Evolutionary conservation across 2,329 filamentous ascomycete species (phyloP), one percentile per base, ranked within the genome.

Genomic region (Hirsutella minnesotensis): DNA sequence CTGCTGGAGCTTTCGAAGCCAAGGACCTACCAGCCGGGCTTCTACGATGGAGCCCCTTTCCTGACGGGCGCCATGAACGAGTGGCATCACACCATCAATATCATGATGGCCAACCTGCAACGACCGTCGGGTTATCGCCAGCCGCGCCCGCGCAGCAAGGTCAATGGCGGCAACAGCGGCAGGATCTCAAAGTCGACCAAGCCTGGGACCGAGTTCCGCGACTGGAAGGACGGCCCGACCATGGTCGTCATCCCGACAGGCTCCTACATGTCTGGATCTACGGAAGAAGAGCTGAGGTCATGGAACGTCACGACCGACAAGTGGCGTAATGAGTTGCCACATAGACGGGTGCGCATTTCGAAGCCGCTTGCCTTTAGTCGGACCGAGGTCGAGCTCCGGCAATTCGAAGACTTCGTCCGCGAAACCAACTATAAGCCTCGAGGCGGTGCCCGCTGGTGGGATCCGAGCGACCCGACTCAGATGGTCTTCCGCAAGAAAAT

Each of bases 211-310:
- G 39, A 39, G 27, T 47, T 47, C 36, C 38, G 29, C 4, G 46
- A 47, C 29, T 20, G 7, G 8, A 29, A 38, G 2, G 9, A 27
- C 3, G 30, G 15, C 19, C 47, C 47, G 5, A 16, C 27, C 35
- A 49, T 49, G 47, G 39, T 49, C 9, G 41, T 49, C 33, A 44
- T 49, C 16, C 47, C 47, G 2, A 44, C 47, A 0, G 47, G 47
- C 2, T 42, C 40, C 4, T 49, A 38, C 43, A 41, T 30, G 2
- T 42, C 47, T 8, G 47, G 47, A 9, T 38, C 47, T 3, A 20
- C 40, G 9, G 36, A 30, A 12, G 40, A 44, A 27, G 47, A 48
- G 38, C 45, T 43, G n/a, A 38, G 42, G 9, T 16, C 19, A 1
- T 49, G 47, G 47, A 31, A 42, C 15, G 45, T 49, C 1, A 40